Evolutionary conservation across 2,329 filamentous ascomycete species (phyloP).

Genomic region (Remersonia thermophila): DNA sequence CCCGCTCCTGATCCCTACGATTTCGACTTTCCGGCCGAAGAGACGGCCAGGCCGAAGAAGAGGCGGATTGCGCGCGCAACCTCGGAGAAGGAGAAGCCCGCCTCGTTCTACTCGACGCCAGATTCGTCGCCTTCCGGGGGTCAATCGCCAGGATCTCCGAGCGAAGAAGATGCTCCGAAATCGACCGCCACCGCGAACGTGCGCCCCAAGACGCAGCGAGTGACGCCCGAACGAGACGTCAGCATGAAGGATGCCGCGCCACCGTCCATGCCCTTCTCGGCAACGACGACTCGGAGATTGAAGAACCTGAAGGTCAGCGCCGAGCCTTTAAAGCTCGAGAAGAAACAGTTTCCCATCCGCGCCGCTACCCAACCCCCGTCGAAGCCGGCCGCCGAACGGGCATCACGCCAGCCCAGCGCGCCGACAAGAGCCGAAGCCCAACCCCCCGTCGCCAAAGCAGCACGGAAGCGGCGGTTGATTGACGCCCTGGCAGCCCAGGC

Average conservation of each 20-base stretch:
- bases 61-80: constrained; percentile 12
- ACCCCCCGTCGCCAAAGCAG: constrained; percentile 1
- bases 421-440: background rate
- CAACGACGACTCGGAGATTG: constrained; percentile 14
- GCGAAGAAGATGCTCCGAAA: constrained; percentile 7
- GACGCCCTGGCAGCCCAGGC: constrained; percentile 31
- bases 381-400: constrained; percentile 4
- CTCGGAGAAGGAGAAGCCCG: constrained; percentile 10
- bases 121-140: constrained; percentile 15
- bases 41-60: constrained; percentile 12
- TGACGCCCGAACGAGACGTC: constrained; percentile 13
- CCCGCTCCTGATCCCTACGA: constrained; percentile 11
- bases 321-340: constrained; percentile 3
- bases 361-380: constrained; percentile 9
- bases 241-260: constrained; percentile 10
- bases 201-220: constrained; percentile 1
- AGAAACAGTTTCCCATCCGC: constrained; percentile 17
- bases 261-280: constrained; percentile 12
- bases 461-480: constrained; percentile 26
- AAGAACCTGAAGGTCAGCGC: constrained; percentile 14
- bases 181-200: constrained; percentile 5
- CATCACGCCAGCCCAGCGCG: background rate
- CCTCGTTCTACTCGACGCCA: constrained; percentile 16
- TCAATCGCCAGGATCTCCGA: constrained; percentile 3
- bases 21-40: constrained; percentile 9